These are phyloP conservation scores for Xylaria sp. DNA, from an alignment of 2,329 filamentous ascomycete species.

Conservation along the genomic window DNA sequence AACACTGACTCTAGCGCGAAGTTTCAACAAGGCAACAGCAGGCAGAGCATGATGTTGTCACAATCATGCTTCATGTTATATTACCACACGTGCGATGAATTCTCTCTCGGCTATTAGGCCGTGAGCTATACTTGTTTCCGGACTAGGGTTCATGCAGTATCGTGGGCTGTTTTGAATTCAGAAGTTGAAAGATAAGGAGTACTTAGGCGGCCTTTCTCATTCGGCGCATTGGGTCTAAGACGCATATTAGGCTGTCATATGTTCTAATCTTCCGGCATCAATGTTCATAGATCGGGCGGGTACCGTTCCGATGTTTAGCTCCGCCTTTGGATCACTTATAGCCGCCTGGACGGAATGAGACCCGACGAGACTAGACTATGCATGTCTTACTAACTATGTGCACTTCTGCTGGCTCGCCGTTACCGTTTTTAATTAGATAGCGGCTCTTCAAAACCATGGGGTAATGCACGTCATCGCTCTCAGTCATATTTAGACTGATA, in stretches of 20 bases:
- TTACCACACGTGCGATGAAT: background rate
- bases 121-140: background rate
- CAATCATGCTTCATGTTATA: background rate
- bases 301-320: background rate
- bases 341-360: background rate
- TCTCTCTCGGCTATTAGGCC: background rate
- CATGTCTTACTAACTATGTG: background rate
- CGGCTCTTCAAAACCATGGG: no score
- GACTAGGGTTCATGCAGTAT: background rate
- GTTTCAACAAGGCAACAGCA: background rate
- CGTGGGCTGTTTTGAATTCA: background rate
- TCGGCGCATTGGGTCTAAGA: background rate
- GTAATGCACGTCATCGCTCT: no score
- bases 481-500: background rate
- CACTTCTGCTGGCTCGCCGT: background rate
- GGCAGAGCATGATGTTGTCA: background rate
- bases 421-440: no score
- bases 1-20: background rate
- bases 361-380: background rate
- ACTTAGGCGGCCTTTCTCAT: background rate
- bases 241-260: no score
- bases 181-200: background rate
- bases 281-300: background rate
- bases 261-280: no score
- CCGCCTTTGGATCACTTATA: background rate